Percentiles rank a stretch among this genome's conserved stretches.
These are phyloP conservation scores for Beauveria sp. DNA, from an alignment of 2,329 filamentous ascomycete genomes.

Conservation along the genomic window DNA sequence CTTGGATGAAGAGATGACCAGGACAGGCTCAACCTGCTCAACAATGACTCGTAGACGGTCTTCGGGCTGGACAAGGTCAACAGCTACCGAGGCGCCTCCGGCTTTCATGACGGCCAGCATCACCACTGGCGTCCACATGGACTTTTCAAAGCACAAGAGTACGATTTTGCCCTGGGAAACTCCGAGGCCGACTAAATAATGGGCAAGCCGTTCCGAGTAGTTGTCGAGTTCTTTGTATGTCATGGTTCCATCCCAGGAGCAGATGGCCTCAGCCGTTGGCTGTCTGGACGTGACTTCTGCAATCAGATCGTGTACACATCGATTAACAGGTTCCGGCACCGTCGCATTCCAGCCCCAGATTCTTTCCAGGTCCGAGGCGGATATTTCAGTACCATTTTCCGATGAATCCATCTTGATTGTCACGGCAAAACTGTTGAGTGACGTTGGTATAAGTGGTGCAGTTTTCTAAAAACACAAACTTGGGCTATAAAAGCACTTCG, in stretches of 20 bases:
- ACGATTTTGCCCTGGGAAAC: constrained; percentile 20
- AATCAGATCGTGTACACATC: constrained; percentile 34
- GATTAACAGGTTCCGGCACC: constrained; percentile 12
- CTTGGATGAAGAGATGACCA: constrained; percentile 15
- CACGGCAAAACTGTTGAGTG: neutral
- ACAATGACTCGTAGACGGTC: constrained; percentile 14
- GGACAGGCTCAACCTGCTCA: constrained; percentile 12
- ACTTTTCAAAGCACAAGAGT: constrained; percentile 20
- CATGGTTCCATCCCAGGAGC: constrained; percentile 36
- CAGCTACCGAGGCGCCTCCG: constrained; percentile 19
- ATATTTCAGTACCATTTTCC: neutral
- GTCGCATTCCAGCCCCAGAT: constrained; percentile 12
- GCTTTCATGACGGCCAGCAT: constrained; percentile 19
- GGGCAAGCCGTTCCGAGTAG: constrained; percentile 12
- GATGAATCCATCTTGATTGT: neutral
- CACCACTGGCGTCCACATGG: constrained; percentile 17
- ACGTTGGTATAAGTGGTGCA: neutral
- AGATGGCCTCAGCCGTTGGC: constrained; percentile 28
- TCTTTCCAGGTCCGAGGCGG: neutral
- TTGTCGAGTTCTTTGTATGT: constrained; percentile 31
- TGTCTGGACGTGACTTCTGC: constrained; percentile 24
- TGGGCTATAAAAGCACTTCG: neutral
- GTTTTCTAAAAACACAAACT: neutral
- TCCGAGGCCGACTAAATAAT: constrained; percentile 14
- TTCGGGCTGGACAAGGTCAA: constrained; percentile 19